Percentiles rank a stretch among this genome's conserved stretches.
Conservation (phyloP, 2,329 filamentous ascomycete species). For the Eutypella sp. region DNA sequence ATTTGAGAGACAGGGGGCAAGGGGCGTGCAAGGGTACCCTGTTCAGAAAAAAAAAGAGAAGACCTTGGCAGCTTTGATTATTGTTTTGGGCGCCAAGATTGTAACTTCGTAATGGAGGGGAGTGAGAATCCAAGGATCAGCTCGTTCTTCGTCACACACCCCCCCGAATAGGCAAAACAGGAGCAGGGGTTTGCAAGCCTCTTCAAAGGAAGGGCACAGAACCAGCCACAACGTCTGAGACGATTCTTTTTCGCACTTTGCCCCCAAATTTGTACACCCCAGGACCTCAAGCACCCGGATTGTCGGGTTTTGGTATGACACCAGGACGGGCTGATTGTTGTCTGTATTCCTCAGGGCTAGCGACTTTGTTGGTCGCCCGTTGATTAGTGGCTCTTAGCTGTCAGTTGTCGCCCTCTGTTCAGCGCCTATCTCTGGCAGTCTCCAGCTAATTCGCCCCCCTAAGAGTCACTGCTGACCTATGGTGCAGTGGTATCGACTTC, state of each 20-base stretch:
- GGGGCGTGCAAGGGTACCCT: background rate
- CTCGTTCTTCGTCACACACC: conserved; percentile 8
- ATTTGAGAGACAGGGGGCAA: conserved; percentile 5
- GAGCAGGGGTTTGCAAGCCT: background rate
- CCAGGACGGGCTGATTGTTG: background rate
- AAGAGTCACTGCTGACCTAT: background rate
- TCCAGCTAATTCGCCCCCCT: background rate
- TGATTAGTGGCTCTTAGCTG: background rate
- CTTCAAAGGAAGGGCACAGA: background rate
- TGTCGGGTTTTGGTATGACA: background rate
- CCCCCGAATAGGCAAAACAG: background rate
- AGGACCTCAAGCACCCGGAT: background rate
- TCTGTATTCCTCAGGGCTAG: background rate
- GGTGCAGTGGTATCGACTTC: background rate
- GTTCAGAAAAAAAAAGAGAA: background rate
- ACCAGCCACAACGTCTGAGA: conserved; percentile 25
- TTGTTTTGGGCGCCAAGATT: background rate
- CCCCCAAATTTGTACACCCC: background rate
- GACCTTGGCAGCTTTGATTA: background rate
- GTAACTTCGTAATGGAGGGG: conserved; percentile 6
- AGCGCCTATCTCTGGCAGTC: conserved; percentile 6
- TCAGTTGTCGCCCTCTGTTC: conserved; percentile 2
- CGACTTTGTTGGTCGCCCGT: background rate
- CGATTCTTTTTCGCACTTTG: conserved; percentile 23
- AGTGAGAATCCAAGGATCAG: conserved; percentile 2